phyloP scores from a whole-genome alignment of 2,329 filamentous ascomycete genomes.

The Rhinocladiella mackenziei region DNA sequence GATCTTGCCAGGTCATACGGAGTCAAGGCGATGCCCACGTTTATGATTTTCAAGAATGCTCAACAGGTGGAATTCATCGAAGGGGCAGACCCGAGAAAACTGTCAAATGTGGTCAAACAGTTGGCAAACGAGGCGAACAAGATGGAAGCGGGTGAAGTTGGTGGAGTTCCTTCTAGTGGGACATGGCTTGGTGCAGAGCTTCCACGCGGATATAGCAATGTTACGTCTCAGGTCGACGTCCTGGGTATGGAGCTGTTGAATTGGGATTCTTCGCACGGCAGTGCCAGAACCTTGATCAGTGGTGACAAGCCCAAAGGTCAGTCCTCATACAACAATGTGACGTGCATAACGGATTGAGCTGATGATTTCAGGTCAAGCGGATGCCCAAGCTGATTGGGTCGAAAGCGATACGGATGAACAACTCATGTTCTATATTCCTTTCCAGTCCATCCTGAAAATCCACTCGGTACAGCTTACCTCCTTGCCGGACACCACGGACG shows the following conservation, averaged over 20 bases:
- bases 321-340: conserved; percentile 38
- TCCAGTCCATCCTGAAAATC: conserved; percentile 81
- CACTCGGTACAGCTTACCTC: conserved; percentile 87
- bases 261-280: conserved; percentile 70
- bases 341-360: background rate
- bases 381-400: conserved; percentile 70
- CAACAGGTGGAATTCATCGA: conserved; percentile 63
- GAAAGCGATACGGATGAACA: conserved; percentile 98
- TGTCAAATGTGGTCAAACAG: conserved; percentile 68
- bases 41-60: conserved; percentile 77
- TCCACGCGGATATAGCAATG: conserved; percentile 76
- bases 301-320: conserved; percentile 54
- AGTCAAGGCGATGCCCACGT: conserved; percentile 81
- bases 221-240: conserved; percentile 76
- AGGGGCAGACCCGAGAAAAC: conserved; percentile 68
- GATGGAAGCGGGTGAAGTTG: conserved; percentile 39
- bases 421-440: conserved; percentile 86
- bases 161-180: conserved; percentile 43
- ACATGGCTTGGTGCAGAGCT: conserved; percentile 70
- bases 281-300: conserved; percentile 71
- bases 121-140: conserved; percentile 61
- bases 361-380: conserved; percentile 45
- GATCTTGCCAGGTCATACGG: conserved; percentile 70
- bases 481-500: conserved; percentile 53
- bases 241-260: conserved; percentile 84